These are phyloP conservation scores for Candida insectorum DNA, from an alignment of 805 yeast genomes.

Conservation along the genomic window DNA sequence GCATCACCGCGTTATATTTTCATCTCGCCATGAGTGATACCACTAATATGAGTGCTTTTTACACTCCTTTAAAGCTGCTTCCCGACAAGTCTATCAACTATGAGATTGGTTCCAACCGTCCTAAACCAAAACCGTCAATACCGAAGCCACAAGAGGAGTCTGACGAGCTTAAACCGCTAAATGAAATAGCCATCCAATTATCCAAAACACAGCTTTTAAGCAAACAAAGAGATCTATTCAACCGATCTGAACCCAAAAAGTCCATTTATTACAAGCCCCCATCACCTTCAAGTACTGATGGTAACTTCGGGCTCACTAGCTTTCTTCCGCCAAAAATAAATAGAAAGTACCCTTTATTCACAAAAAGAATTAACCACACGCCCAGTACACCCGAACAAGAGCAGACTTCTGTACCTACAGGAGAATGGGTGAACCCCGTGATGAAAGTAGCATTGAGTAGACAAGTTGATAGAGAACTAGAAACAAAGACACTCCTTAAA, in stretches of 20 bases:
- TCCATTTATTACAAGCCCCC: slow-evolving; percentile 34
- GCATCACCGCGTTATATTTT: no score
- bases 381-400: background rate
- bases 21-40: slow-evolving; percentile 4
- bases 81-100: slow-evolving; percentile 9
- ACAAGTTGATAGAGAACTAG: slow-evolving; percentile 40
- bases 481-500: slow-evolving; percentile 24
- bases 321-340: slow-evolving; percentile 18
- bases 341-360: slow-evolving; percentile 1
- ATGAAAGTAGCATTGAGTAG: slow-evolving; percentile 43
- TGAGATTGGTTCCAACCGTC: slow-evolving; percentile 1
- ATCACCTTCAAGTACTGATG: slow-evolving; percentile 19
- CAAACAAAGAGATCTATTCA: slow-evolving; percentile 7
- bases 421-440: slow-evolving; percentile 41
- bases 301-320: slow-evolving; percentile 22
- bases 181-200: slow-evolving; percentile 8
- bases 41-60: slow-evolving; percentile 5
- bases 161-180: slow-evolving; percentile 8
- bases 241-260: slow-evolving; percentile 8
- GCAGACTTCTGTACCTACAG: slow-evolving; percentile 16
- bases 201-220: slow-evolving; percentile 7
- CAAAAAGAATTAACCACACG: slow-evolving; percentile 2
- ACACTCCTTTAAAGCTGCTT: slow-evolving; percentile 12
- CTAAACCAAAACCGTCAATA: background rate
- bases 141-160: background rate